These are phyloP conservation scores for Dicorynia guianensis DNA, from an alignment of 306 rosid species.

Conservation along the genomic window DNA sequence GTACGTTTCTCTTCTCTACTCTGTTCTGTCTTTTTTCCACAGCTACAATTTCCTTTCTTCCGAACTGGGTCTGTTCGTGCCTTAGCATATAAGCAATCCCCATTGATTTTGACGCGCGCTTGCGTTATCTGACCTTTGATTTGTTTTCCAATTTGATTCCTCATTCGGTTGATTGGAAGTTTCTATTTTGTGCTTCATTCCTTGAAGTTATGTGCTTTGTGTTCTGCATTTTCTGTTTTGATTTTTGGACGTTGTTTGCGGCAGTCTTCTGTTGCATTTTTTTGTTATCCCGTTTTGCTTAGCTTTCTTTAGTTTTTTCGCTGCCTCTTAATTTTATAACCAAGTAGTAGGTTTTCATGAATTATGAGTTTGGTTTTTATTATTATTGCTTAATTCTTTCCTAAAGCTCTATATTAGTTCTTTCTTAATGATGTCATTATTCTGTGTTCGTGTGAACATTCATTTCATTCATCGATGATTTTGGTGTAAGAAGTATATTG, in stretches of 20 bases:
- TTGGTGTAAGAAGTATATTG: not conserved
- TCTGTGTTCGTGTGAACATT: slow-evolving; percentile 2
- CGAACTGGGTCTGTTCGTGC: slow-evolving; percentile 39
- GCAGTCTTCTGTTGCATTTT: not conserved
- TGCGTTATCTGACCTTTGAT: slow-evolving; percentile 32
- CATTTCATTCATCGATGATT: not conserved
- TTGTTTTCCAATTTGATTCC: slow-evolving; percentile 15
- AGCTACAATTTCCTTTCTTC: slow-evolving; percentile 5
- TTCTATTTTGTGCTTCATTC: not conserved
- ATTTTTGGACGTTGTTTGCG: slow-evolving; percentile 30
- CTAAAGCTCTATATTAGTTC: not conserved
- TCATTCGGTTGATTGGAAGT: not conserved
- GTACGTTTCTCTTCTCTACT: slow-evolving; percentile 48
- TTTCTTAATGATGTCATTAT: not conserved
- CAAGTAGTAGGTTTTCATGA: slow-evolving; percentile 22
- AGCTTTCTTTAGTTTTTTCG: not conserved
- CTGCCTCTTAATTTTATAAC: not conserved
- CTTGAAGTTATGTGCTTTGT: not conserved
- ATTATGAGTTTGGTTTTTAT: slow-evolving; percentile 32
- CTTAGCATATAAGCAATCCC: not conserved
- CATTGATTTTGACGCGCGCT: slow-evolving; percentile 25
- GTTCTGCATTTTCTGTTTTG: not conserved
- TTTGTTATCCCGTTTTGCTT: not conserved
- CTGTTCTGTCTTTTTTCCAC: slow-evolving; percentile 9
- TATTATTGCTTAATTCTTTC: slow-evolving; percentile 17